These are phyloP conservation scores for Xylaria sp. DNA, from an alignment of 2,329 filamentous ascomycete genomes.

Conservation along the genomic window DNA sequence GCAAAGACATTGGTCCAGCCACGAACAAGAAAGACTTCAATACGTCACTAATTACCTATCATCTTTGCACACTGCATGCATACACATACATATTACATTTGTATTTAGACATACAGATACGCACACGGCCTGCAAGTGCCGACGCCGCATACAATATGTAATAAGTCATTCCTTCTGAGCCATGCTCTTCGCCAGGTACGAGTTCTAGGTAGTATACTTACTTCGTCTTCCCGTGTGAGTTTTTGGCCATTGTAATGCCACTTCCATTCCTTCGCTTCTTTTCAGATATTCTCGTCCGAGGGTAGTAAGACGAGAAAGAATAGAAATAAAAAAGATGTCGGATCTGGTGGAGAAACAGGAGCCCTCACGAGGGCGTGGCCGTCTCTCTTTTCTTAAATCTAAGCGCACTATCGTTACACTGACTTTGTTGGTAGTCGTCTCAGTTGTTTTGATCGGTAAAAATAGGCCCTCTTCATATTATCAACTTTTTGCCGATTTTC, in stretches of 20 bases:
- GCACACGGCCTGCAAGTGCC: not conserved
- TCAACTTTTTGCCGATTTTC: not conserved
- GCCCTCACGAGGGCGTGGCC: slow-evolving; percentile 27
- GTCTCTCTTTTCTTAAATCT: slow-evolving; percentile 41
- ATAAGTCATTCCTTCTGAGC: slow-evolving; percentile 2
- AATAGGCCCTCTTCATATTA: not conserved
- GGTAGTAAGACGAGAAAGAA: not conserved
- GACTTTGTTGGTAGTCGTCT: slow-evolving; percentile 37
- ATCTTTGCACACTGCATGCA: not conserved
- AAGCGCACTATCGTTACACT: slow-evolving; percentile 42
- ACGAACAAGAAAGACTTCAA: slow-evolving; percentile 5
- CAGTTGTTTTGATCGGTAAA: slow-evolving; percentile 43
- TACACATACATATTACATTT: not conserved
- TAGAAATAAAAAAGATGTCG: slow-evolving; percentile 18
- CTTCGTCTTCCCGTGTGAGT: not conserved
- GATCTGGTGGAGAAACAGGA: slow-evolving; percentile 29
- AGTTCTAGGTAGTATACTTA: not conserved
- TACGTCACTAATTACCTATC: slow-evolving; percentile 24
- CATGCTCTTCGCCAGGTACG: not conserved
- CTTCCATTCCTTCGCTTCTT: slow-evolving; percentile 6
- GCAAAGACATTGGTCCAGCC: slow-evolving; percentile 6
- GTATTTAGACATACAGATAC: not conserved
- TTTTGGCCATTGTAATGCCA: slow-evolving; percentile 17
- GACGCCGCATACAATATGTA: not conserved
- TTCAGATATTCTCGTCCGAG: not conserved